A percentile compares a stretch with the other conserved stretches of the same genome.
These are phyloP conservation scores for Scutellaria minor DNA, from an alignment of 257 asterid species.

Conservation along the genomic window DNA sequence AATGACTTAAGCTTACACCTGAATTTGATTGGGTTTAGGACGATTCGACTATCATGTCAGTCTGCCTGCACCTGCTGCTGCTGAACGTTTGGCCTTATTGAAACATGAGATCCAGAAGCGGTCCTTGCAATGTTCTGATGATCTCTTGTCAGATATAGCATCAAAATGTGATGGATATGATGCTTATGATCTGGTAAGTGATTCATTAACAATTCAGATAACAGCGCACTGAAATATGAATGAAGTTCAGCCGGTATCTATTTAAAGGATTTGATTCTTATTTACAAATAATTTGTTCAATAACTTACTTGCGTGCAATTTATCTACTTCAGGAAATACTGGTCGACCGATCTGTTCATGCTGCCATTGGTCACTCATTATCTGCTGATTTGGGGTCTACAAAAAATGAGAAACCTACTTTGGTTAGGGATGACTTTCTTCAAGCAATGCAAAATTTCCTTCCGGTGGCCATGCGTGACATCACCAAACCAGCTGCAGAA, in stretches of 20 bases:
- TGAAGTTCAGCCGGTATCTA: slow-evolving; percentile 28
- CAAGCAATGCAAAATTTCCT: slow-evolving; percentile 87
- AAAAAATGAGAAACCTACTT: slow-evolving; percentile 53
- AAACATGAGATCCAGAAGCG: slow-evolving; percentile 84
- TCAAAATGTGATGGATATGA: slow-evolving; percentile 98
- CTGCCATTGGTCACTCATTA: slow-evolving; percentile 78
- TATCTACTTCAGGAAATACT: slow-evolving; percentile 71
- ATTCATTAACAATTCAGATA: slow-evolving; percentile 26
- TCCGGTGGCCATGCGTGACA: slow-evolving; percentile 98
- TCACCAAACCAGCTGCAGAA: slow-evolving; percentile 77
- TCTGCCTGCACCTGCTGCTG: slow-evolving; percentile 88
- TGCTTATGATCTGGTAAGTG: slow-evolving; percentile 90
- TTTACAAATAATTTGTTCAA: slow-evolving; percentile 19
- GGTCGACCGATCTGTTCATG: slow-evolving; percentile 91
- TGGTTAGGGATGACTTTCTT: slow-evolving; percentile 72
- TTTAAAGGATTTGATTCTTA: slow-evolving; percentile 21
- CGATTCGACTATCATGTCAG: slow-evolving; percentile 93
- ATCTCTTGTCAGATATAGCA: slow-evolving; percentile 69
- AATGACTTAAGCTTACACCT: slow-evolving; percentile 36
- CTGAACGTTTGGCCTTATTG: slow-evolving; percentile 82
- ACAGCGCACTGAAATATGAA: slow-evolving; percentile 27
- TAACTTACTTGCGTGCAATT: slow-evolving; percentile 17
- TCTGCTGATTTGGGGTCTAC: slow-evolving; percentile 49
- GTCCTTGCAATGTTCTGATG: slow-evolving; percentile 79
- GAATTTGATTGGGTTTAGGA: slow-evolving; percentile 53